Evolutionary conservation across 2,329 filamentous ascomycete species (phyloP).

Genomic region (Blumeria graminis): DNA sequence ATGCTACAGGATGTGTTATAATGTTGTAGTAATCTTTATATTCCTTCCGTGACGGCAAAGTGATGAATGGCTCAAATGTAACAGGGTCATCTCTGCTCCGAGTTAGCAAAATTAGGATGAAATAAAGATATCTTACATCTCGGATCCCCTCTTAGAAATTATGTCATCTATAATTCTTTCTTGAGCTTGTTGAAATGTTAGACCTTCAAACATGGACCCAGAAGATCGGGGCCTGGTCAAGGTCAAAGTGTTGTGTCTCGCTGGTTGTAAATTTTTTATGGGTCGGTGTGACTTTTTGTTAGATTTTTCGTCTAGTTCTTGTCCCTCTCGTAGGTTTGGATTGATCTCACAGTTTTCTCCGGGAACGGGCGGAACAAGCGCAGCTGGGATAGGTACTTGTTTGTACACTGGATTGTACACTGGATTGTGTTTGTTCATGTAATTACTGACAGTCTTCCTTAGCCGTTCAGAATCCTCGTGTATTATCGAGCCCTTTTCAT

Average conservation of each 20-base stretch:
- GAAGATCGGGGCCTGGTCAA: constrained; percentile 30
- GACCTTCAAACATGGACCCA: constrained; percentile 38
- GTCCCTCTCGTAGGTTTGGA: constrained; percentile 14
- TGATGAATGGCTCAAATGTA: constrained; percentile 49
- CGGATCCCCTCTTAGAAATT: constrained; percentile 38
- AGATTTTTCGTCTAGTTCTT: constrained; percentile 10
- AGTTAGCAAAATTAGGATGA: constrained; percentile 2
- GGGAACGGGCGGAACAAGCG: constrained; percentile 43
- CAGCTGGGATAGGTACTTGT: constrained; percentile 35
- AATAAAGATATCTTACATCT: constrained; percentile 24
- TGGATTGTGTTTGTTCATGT: constrained; percentile 69
- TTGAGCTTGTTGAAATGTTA: constrained; percentile 64
- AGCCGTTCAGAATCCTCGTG: constrained; percentile 73
- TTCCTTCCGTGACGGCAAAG: constrained; percentile 42
- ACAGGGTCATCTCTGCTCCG: constrained; percentile 37
- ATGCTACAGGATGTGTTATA: constrained; percentile 57
- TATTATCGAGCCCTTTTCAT: constrained; percentile 43
- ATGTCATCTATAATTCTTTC: constrained; percentile 63
- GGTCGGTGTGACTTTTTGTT: constrained; percentile 9
- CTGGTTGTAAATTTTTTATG: constrained; percentile 10
- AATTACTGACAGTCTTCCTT: constrained; percentile 65
- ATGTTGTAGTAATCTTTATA: constrained; percentile 71
- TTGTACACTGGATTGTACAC: constrained; percentile 51
- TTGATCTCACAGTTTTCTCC: constrained; percentile 15
- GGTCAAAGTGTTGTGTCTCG: constrained; percentile 16